Evolutionary conservation across 225 moss, liverwort and hornwort genomes (phyloP).

Genomic region (Bryoerythrophyllum caledonicum): DNA sequence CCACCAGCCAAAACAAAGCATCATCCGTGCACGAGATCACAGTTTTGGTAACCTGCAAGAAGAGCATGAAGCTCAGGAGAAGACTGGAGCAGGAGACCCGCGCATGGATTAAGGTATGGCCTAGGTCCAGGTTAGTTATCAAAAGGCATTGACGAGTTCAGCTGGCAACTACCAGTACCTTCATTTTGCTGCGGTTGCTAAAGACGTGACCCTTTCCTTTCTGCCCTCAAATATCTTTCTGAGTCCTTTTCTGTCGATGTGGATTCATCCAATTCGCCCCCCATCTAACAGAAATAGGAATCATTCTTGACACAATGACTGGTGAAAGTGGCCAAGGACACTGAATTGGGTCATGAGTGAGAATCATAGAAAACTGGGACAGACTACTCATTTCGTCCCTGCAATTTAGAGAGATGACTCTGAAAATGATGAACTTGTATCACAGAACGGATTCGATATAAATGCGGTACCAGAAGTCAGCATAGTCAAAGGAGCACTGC

Average conservation of each 20-base stretch:
- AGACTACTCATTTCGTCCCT: conserved; percentile 4
- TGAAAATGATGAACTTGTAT: conserved; percentile 2
- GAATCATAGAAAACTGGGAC: not conserved
- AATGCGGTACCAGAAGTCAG: not conserved
- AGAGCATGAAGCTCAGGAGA: conserved; percentile 7
- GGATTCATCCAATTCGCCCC: not conserved
- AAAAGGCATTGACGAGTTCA: conserved; percentile 13
- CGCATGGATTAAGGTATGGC: not conserved
- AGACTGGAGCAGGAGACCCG: not conserved
- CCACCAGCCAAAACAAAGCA: not conserved
- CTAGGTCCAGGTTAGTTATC: conserved; percentile 5
- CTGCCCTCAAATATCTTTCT: conserved; percentile 16
- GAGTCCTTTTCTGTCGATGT: conserved; percentile 3
- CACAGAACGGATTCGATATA: not conserved
- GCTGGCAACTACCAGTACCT: conserved; percentile 38
- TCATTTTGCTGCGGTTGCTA: conserved; percentile 35
- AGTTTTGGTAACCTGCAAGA: not conserved
- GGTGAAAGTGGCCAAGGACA: conserved; percentile 3
- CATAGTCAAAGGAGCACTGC: not conserved
- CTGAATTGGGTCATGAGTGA: not conserved
- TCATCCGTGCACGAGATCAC: not conserved
- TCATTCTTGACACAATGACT: not conserved
- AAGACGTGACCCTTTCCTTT: conserved; percentile 44
- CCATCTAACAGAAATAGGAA: not conserved
- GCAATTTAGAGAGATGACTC: not conserved